phyloP scores from a whole-genome alignment of 805 yeast genomes.

The Jamesozyma hellenica region DNA sequence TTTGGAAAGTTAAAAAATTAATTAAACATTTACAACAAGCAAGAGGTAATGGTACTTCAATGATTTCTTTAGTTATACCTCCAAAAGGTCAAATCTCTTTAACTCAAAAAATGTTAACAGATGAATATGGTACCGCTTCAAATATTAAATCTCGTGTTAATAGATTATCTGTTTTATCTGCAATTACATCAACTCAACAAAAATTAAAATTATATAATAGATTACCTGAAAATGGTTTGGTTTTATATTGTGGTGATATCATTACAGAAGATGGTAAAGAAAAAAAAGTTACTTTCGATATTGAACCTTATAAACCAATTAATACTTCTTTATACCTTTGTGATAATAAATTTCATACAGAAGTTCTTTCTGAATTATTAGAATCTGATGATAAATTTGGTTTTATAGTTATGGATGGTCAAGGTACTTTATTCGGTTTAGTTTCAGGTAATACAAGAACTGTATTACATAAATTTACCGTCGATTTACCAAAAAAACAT shows the following conservation, averaged over 20 bases:
- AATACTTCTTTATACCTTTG: constrained; percentile 93
- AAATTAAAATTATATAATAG: constrained; percentile 79
- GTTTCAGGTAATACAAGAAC: constrained; percentile 96
- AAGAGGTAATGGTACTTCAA: constrained; percentile 97
- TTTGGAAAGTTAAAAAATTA: constrained; percentile 97
- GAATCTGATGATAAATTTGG: constrained; percentile 96
- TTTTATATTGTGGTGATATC: constrained; percentile 96
- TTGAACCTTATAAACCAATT: constrained; percentile 98
- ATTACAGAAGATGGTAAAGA: constrained; percentile 95
- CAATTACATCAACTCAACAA: constrained; percentile 97
- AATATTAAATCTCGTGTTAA: constrained; percentile 97
- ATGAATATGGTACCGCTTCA: constrained; percentile 97
- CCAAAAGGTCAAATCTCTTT: constrained; percentile 90
- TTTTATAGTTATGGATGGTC: constrained; percentile 98
- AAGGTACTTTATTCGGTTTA: constrained; percentile 92
- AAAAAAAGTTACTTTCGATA: constrained; percentile 91
- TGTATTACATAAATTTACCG: constrained; percentile 89
- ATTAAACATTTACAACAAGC: constrained; percentile 81
- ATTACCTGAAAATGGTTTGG: constrained; percentile 92
- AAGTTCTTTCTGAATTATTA: constrained; percentile 84
- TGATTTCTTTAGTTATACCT: constrained; percentile 93
- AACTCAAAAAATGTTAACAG: constrained; percentile 83
- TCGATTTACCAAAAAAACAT: constrained; percentile 97
- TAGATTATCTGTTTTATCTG: constrained; percentile 87
- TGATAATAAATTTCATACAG: constrained; percentile 97